Percentiles rank a stretch among this genome's conserved stretches.
phyloP scores from a whole-genome alignment of 1,139 yeast genomes.

The Candida sanyaensis region DNA sequence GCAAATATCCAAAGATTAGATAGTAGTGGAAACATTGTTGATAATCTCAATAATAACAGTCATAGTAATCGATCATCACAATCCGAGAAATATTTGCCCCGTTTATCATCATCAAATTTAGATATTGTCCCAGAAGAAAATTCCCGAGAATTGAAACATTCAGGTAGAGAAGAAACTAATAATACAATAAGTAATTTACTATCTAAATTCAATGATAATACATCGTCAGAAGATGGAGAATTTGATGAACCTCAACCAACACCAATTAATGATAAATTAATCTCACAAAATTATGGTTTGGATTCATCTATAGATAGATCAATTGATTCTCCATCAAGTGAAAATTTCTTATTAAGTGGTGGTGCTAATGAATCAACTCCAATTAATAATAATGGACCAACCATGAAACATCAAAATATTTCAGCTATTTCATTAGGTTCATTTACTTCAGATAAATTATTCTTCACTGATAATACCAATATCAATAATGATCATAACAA shows the following conservation, averaged over 20 bases:
- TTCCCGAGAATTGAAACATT: slow-evolving; percentile 12
- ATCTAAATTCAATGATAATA: slow-evolving; percentile 21
- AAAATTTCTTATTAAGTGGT: slow-evolving; percentile 13
- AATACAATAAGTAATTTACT: slow-evolving; percentile 25
- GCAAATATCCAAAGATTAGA: slow-evolving; percentile 55
- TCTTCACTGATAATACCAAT: slow-evolving; percentile 10
- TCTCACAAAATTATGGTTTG: slow-evolving; percentile 10
- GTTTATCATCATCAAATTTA: slow-evolving; percentile 31
- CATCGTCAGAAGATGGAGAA: slow-evolving; percentile 6
- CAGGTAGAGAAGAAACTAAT: slow-evolving; percentile 17
- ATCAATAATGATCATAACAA: slow-evolving; percentile 12
- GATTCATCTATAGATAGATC: slow-evolving; percentile 20
- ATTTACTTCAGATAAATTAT: slow-evolving; percentile 14
- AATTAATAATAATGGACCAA: slow-evolving; percentile 9
- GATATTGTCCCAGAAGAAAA: slow-evolving; percentile 36
- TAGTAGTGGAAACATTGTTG: slow-evolving; percentile 55
- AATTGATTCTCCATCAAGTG: slow-evolving; percentile 18
- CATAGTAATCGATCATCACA: slow-evolving; percentile 15
- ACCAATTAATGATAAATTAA: not conserved
- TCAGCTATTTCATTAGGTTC: slow-evolving; percentile 22
- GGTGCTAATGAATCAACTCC: slow-evolving; percentile 12
- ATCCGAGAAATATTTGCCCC: slow-evolving; percentile 9
- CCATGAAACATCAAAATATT: slow-evolving; percentile 17
- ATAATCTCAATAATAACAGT: slow-evolving; percentile 16
- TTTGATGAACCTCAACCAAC: slow-evolving; percentile 3